Base-by-base conservation (phyloP, 345 rosid species). In the Gossypioides kirkii region DNA sequence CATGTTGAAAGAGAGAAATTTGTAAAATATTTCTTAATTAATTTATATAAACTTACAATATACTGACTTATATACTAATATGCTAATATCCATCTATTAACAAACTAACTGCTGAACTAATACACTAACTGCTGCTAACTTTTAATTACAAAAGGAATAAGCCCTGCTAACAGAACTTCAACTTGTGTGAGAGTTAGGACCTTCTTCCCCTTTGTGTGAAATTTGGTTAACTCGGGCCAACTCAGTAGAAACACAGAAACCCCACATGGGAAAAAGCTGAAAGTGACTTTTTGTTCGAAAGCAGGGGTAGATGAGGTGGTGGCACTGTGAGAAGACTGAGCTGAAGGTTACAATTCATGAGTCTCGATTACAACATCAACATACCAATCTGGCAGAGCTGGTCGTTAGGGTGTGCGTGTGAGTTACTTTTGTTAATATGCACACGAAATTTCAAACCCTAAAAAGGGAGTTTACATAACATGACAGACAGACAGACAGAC, bases 211-310 rank as follows among this genome's bases (percentile, higher is more conserved):
- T 32, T 12, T 23, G 4, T 6, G 22, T 38, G 16, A 17, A 8
- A 17, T 26, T 28, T 13, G 56, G 18, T 28, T 69, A 4, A 11
- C 18, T 45, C 13, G 11, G 13, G 49, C 23, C 8, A 68, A 73
- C 42, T 72, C 28, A 61, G 49, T 36, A 43, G 63, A 28, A 62
- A 73, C 85, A 74, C 18, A 28, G 50, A 59, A 52, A 69, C 78
- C 80, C 76, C 69, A 78, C 78, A 50, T 56, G 23, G 75, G 73
- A 78, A 79, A 80, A 73, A 3, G 80, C 74, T 61, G 80, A 82
- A 80, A 76, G 76, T 58, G 80, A 78, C 58, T 25, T 72, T 32
- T 32, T 23, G 67, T 49, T 68, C 53, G 20, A 55, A 26, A 28
- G 43, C 65, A 50, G 13, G 53, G 61, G 49, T 78, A 69, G 42